Evolutionary conservation across 805 yeast species (phyloP).

Genomic region (Scheffersomyces lignosus): DNA sequence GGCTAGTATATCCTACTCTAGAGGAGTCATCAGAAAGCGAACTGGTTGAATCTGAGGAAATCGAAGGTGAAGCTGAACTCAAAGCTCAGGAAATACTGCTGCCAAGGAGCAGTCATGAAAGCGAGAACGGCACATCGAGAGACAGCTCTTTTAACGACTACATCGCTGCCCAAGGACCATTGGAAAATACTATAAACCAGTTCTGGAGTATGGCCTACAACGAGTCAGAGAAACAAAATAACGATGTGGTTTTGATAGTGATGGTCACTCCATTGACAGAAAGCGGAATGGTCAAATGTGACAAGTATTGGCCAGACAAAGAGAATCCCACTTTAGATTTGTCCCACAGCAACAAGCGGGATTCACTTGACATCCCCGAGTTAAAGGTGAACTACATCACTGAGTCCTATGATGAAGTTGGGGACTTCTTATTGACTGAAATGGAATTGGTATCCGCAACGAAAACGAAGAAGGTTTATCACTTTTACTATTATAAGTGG

Average conservation of each 20-base stretch:
- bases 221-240: conserved; percentile 27
- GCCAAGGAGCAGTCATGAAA: too few species aligned
- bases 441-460: conserved; percentile 19
- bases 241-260: conserved; percentile 28
- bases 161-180: conserved; percentile 73
- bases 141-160: conserved; percentile 31
- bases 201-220: conserved; percentile 54
- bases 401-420: conserved; percentile 13
- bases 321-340: conserved; percentile 18
- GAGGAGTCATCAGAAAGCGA: neutral
- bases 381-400: conserved; percentile 17
- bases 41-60: conserved; percentile 1
- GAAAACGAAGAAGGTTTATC: conserved; percentile 29
- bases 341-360: conserved; percentile 11
- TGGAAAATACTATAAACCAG: conserved; percentile 35
- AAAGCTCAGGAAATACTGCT: too few species aligned
- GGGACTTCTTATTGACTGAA: conserved; percentile 26
- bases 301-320: conserved; percentile 38
- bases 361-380: conserved; percentile 19
- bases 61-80: neutral
- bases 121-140: neutral
- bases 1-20: conserved; percentile 4
- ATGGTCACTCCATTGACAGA: conserved; percentile 58
- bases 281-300: conserved; percentile 39
- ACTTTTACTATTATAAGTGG: conserved; percentile 45